Evolutionary conservation across 2,329 filamentous ascomycete genomes (phyloP).

Genomic region (Cladosporium phlei): DNA sequence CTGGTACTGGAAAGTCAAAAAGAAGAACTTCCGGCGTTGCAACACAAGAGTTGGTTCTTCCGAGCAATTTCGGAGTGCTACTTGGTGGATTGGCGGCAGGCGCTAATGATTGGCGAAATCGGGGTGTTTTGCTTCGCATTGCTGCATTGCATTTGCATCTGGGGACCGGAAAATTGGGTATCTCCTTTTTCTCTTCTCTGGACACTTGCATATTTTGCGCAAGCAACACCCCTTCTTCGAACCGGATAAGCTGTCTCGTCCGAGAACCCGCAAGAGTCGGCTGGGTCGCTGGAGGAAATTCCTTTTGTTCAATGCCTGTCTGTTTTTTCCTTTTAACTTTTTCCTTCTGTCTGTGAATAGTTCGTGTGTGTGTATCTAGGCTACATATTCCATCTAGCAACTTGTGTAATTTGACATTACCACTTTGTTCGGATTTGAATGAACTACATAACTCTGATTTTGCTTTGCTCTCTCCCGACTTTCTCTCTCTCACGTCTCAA

Average conservation of each 20-base stretch:
- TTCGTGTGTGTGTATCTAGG: no score
- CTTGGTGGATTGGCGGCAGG: no score
- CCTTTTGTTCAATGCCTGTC: slow-evolving; percentile 2
- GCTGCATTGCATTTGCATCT: background rate
- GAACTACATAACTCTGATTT: no score
- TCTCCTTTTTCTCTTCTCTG: background rate
- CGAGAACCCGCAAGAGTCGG: background rate
- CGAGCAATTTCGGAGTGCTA: no score
- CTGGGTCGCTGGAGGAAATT: background rate
- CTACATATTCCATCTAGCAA: background rate
- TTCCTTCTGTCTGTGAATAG: slow-evolving; percentile 4
- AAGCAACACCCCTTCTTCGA: background rate
- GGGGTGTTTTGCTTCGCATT: no score
- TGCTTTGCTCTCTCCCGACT: no score
- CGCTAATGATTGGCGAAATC: no score
- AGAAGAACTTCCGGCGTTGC: background rate
- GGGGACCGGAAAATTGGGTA: background rate
- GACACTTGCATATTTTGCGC: background rate
- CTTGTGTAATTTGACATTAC: slow-evolving; percentile 9
- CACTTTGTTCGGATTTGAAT: background rate
- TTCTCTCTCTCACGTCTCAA: no score
- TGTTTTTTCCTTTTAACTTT: background rate
- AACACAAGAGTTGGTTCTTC: no score
- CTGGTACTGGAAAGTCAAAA: background rate
- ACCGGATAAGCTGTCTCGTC: background rate